Evolutionary conservation across 2,329 filamentous ascomycete species (phyloP), one percentile per base, ranked within the genome.

Genomic region (Taxawa tesnikishii): DNA sequence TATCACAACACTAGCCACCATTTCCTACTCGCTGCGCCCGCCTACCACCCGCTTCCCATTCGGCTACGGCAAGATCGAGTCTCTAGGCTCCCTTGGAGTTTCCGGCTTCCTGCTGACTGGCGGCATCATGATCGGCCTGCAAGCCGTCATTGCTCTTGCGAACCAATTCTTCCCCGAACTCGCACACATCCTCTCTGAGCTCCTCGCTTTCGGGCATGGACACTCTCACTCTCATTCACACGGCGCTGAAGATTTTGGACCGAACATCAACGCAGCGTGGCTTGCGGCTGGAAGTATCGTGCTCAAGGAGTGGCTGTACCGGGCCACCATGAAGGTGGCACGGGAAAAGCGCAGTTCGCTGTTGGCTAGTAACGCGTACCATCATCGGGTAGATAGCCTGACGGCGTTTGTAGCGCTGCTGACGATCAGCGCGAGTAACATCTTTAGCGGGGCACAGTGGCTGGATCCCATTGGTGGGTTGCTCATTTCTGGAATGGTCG

Each of bases 61-160:
- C 47, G 90, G 90, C 2, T 98, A 93, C 53, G 90, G 90, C 52
- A 98, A 98, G 63, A 73, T 98, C n/a, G 90, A 98, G 65, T 94
- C 85, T 48, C 62, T 98, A 51, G 90, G 90, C 13, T 90, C 85
- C 14, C 63, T 98, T 37, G 90, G 88, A 11, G 90, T 98, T 19
- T 94, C 87, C 45, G 78, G 85, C 41, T 81, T 98, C 60, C 67
- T 98, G 46, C 70, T 98, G 2, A 75, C 79, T 29, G 90, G 90
- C 40, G 90, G 90, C 31, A 62, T 94, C 40, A 85, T 92, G 55
- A 96, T 98, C 80, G 85, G 85, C 41, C 74, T 58, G 54, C 65
- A 56, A 63, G 80, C 53, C 59, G 62, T 49, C 71, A 82, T 60
- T 52, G 68, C 42, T 65, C 79, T 61, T 24, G 55, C 50, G 36